These are phyloP conservation scores for Elongisporangium undulatum DNA, from an alignment of 352 stramenopile genomes.

Conservation along the genomic window DNA sequence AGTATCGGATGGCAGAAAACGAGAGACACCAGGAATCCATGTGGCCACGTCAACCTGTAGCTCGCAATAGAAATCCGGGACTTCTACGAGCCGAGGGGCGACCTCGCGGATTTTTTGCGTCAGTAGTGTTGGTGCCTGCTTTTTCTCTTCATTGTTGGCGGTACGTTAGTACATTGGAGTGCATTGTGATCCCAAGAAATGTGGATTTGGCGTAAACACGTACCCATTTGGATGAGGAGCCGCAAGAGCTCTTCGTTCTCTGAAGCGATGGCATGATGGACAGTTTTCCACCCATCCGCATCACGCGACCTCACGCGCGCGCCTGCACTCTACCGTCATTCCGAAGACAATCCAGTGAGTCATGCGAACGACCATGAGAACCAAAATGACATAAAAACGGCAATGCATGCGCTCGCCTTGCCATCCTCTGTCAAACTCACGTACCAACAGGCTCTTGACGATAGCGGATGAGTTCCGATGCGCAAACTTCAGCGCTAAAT, in stretches of 20 bases:
- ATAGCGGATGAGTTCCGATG: conserved; percentile 51
- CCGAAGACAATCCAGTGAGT: neutral
- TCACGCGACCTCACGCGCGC: conserved; percentile 63
- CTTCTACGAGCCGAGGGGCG: conserved; percentile 30
- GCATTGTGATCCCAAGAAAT: conserved; percentile 4
- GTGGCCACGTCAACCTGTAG: conserved; percentile 63
- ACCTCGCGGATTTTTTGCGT: conserved; percentile 47
- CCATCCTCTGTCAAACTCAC: conserved; percentile 1
- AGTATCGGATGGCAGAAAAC: conserved; percentile 64
- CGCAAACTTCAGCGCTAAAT: conserved; percentile 65
- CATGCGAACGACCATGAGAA: neutral
- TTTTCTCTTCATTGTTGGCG: conserved; percentile 34
- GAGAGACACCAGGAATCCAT: conserved; percentile 66
- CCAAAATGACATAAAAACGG: neutral
- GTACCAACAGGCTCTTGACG: conserved; percentile 49
- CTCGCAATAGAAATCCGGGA: conserved; percentile 66
- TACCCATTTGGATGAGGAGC: conserved; percentile 43
- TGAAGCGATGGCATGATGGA: conserved; percentile 54
- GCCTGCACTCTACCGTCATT: conserved; percentile 31
- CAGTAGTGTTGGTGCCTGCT: conserved; percentile 44
- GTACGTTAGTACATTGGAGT: neutral
- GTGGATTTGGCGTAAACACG: neutral
- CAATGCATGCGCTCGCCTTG: neutral
- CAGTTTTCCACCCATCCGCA: conserved; percentile 49
- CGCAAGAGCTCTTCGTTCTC: conserved; percentile 61